These are phyloP conservation scores for Pythium periplocum DNA, from an alignment of 352 stramenopile genomes.

Conservation along the genomic window DNA sequence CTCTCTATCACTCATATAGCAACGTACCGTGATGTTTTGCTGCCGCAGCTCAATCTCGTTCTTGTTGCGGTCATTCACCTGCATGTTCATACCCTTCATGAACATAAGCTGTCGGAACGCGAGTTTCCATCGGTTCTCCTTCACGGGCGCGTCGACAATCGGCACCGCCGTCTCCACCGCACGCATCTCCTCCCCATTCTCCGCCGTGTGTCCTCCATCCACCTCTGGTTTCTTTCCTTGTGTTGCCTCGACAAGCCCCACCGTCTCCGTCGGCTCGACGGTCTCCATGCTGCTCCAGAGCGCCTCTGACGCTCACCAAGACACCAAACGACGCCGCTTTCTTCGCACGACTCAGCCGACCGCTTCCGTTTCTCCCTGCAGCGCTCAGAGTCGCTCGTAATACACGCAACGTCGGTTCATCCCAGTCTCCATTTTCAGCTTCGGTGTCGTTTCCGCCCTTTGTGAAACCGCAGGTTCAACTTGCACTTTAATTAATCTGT, in stretches of 20 bases:
- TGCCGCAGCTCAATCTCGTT: conserved; percentile 78
- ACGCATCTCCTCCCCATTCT: conserved; percentile 11
- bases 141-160: conserved; percentile 1
- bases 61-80: conserved; percentile 68
- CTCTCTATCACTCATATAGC: background rate
- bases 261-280: no score
- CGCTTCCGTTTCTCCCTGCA: no score
- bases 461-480: conserved; percentile 4
- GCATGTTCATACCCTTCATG: conserved; percentile 81
- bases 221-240: background rate
- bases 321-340: no score
- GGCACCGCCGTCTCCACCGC: background rate
- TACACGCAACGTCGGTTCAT: no score
- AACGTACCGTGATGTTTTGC: conserved; percentile 64
- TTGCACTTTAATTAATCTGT: background rate
- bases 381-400: no score
- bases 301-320: no score
- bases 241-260: no score
- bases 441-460: conserved; percentile 2
- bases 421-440: no score
- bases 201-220: background rate
- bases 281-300: no score
- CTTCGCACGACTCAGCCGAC: no score
- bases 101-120: conserved; percentile 76
- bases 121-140: conserved; percentile 68